Evolutionary conservation across 345 rosid species (phyloP).

Genomic region (Cochlearia excelsa): DNA sequence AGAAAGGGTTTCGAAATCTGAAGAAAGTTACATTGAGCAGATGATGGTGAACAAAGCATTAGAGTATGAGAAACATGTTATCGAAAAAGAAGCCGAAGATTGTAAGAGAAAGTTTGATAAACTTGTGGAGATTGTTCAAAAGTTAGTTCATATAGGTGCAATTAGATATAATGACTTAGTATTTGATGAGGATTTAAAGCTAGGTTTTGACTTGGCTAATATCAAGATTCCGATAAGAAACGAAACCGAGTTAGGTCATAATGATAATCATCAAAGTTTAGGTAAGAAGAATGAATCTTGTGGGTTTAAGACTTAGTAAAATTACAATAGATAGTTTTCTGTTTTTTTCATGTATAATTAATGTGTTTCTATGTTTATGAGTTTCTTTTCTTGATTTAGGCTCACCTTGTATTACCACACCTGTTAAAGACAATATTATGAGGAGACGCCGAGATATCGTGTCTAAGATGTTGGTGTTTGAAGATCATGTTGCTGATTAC

Average conservation of each 20-base stretch:
- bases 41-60: conserved; percentile 44
- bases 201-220: conserved; percentile 18
- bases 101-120: conserved; percentile 58
- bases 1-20: conserved; percentile 38
- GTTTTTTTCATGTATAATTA: neutral
- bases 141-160: conserved; percentile 19
- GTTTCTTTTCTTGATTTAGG: conserved; percentile 30
- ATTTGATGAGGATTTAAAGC: conserved; percentile 27
- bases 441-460: conserved; percentile 28
- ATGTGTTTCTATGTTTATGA: neutral
- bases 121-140: conserved; percentile 36
- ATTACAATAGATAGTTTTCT: neutral
- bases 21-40: conserved; percentile 34
- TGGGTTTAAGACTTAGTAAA: neutral
- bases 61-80: conserved; percentile 48
- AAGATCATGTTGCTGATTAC: conserved; percentile 48
- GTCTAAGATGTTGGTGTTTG: conserved; percentile 46
- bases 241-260: conserved; percentile 13
- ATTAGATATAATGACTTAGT: conserved; percentile 17
- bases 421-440: conserved; percentile 25
- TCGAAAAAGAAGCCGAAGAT: conserved; percentile 42
- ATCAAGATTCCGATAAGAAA: conserved; percentile 1
- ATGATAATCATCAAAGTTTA: conserved; percentile 21
- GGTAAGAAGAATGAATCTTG: conserved; percentile 20
- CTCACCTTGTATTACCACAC: conserved; percentile 35